Evolutionary conservation across 139 green algal species (phyloP).

Genomic region (Chlamydomonas sp.): DNA sequence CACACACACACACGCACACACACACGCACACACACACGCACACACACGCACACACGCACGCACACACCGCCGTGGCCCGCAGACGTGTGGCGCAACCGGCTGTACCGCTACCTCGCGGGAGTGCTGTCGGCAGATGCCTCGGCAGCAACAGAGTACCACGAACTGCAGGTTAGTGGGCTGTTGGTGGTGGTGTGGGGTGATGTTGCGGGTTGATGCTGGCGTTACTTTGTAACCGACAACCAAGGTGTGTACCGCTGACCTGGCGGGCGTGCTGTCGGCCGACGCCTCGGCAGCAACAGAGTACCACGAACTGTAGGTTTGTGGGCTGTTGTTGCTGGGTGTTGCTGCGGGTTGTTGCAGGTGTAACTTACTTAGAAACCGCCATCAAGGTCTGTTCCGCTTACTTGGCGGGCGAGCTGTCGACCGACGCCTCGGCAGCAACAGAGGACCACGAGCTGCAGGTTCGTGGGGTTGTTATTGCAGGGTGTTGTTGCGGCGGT

Average conservation of each 20-base stretch:
- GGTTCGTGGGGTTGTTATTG: no score
- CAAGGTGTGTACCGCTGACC: constrained; percentile 1
- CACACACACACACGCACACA: background rate
- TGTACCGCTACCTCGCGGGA: constrained; percentile 68
- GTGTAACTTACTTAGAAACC: no score
- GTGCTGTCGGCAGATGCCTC: constrained; percentile 51
- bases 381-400: no score
- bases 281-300: background rate
- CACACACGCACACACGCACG: background rate
- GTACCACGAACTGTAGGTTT: constrained; percentile 5
- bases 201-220: no score
- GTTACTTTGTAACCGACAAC: background rate
- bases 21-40: background rate
- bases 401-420: no score
- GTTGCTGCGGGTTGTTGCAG: no score
- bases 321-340: no score
- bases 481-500: no score
- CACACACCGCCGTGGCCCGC: background rate
- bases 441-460: no score
- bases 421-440: no score
- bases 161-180: constrained; percentile 54
- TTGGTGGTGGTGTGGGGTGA: no score
- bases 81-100: constrained; percentile 40
- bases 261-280: background rate
- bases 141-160: constrained; percentile 47